Evolutionary conservation across 73 alveolate species (phyloP).

Genomic region (Paramecium sonneborni): DNA sequence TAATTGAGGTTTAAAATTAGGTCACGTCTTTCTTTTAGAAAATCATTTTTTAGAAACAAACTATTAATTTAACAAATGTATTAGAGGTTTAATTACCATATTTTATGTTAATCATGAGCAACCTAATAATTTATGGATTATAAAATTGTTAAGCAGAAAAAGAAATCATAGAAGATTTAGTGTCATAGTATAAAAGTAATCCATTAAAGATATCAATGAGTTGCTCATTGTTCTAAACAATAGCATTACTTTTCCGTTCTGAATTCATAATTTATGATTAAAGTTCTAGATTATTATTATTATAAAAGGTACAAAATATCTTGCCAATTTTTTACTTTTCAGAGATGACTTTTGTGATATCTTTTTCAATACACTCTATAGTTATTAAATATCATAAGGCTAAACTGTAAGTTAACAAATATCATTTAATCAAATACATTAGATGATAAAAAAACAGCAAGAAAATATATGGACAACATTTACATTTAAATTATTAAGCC

Average conservation of each 20-base stretch:
- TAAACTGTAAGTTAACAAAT: conserved; percentile 12
- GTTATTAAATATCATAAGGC: conserved; percentile 17
- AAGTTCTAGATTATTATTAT: not conserved
- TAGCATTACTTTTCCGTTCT: not conserved
- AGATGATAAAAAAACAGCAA: not conserved
- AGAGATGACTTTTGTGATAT: conserved; percentile 43
- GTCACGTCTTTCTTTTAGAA: conserved; percentile 35
- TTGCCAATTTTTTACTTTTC: conserved; percentile 40
- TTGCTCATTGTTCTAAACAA: conserved; percentile 24
- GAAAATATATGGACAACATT: conserved; percentile 48
- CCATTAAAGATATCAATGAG: conserved; percentile 49
- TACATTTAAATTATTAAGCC: not conserved
- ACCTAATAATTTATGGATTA: conserved; percentile 27
- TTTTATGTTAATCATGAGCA: not conserved
- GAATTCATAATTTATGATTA: not conserved
- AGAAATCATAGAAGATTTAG: not conserved
- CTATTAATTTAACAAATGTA: not conserved
- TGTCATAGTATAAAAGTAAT: not conserved
- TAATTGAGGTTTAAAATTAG: conserved; percentile 17
- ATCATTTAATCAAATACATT: not conserved
- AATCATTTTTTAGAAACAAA: not conserved
- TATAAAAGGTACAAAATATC: conserved; percentile 21
- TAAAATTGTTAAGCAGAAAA: not conserved
- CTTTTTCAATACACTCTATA: conserved; percentile 17
- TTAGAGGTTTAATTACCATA: conserved; percentile 18